phyloP scores from a whole-genome alignment of 176 grass and related monocot species.

The Oryza meyeriana region DNA sequence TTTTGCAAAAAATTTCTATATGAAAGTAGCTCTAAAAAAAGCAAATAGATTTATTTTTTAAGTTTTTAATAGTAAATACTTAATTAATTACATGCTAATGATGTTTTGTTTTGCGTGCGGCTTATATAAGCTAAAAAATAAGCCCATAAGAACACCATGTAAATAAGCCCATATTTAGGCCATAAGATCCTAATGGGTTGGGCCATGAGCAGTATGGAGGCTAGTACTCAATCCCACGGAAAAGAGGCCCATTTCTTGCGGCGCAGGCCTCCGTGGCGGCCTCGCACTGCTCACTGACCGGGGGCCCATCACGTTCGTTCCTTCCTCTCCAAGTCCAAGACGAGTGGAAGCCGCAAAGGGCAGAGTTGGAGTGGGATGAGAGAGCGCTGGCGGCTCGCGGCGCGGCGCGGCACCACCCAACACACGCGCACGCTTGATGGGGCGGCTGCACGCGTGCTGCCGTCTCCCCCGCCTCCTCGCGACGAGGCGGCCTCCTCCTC shows the following conservation, averaged over 20 bases:
- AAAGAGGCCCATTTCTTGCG: not conserved
- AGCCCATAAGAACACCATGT: too few relatives aligned
- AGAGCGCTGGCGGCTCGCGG: slow-evolving; percentile 12
- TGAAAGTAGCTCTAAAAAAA: too few relatives aligned
- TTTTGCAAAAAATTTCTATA: too few relatives aligned
- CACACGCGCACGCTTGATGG: slow-evolving; percentile 19
- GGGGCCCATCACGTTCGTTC: not conserved
- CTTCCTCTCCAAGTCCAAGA: slow-evolving; percentile 25
- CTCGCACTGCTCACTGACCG: not conserved
- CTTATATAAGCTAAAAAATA: too few relatives aligned
- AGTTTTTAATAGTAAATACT: too few relatives aligned
- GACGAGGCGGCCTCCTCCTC: not conserved
- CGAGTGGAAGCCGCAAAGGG: not conserved
- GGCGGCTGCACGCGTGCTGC: slow-evolving; percentile 49
- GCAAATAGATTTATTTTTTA: too few relatives aligned
- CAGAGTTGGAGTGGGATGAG: not conserved
- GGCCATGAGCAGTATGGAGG: too few relatives aligned
- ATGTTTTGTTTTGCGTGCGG: too few relatives aligned
- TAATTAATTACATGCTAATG: too few relatives aligned
- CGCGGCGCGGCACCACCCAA: not conserved
- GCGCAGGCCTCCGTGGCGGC: not conserved
- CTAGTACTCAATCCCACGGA: too few relatives aligned
- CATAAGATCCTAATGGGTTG: too few relatives aligned
- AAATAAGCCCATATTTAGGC: too few relatives aligned
- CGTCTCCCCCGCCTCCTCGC: slow-evolving; percentile 42